A percentile compares a stretch with the other conserved stretches of the same genome.
phyloP scores from a whole-genome alignment of 352 stramenopile genomes.

The Blastocystis sp. region DNA sequence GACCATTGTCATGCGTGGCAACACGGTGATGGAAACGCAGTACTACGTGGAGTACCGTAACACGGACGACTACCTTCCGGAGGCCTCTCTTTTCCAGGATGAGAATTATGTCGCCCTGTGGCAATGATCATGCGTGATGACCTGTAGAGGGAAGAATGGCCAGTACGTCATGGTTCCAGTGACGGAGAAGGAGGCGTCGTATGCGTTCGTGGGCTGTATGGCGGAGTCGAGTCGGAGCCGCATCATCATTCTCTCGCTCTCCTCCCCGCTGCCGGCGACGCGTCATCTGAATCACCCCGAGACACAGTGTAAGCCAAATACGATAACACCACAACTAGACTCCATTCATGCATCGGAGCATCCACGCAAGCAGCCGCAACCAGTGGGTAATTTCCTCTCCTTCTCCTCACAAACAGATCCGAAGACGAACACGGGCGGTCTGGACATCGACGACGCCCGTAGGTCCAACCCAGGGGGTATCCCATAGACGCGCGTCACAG shows the following conservation, averaged over 20 bases:
- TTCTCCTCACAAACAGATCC: background rate
- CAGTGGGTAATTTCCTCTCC: background rate
- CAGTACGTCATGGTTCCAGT: background rate
- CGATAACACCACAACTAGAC: background rate
- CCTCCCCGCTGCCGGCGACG: background rate
- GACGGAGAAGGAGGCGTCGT: background rate
- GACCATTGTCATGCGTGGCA: conserved; percentile 31
- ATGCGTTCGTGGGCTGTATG: conserved; percentile 26
- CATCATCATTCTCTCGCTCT: background rate
- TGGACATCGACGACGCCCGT: background rate
- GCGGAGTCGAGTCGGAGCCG: background rate
- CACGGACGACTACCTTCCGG: background rate
- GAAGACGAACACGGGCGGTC: background rate
- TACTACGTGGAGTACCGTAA: conserved; percentile 14
- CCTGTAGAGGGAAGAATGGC: background rate
- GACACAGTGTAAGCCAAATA: background rate
- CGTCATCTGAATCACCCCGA: background rate
- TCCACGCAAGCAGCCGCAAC: background rate
- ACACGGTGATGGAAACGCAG: conserved; percentile 43
- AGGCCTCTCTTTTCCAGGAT: conserved; percentile 10
- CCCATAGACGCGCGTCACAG: background rate
- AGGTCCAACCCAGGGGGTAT: background rate
- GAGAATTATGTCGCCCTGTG: conserved; percentile 37
- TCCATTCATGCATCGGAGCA: background rate
- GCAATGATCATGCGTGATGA: background rate